phyloP scores from a whole-genome alignment of 352 stramenopile genomes.

The Pythium dissotocum region DNA sequence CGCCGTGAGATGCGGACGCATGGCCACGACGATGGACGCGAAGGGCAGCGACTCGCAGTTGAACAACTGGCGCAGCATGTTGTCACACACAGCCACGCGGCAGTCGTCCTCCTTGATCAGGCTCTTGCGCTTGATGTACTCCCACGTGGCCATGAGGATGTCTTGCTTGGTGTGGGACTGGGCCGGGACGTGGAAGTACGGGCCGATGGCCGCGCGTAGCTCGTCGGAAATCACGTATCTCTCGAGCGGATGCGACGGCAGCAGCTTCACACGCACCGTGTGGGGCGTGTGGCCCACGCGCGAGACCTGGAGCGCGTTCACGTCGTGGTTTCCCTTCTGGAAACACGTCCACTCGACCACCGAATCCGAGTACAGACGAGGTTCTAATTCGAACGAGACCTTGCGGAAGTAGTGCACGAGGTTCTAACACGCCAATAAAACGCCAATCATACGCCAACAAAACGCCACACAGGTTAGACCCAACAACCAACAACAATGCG shows the following conservation, averaged over 20 bases:
- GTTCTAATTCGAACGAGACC: constrained; percentile 67
- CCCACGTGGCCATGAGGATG: constrained; percentile 74
- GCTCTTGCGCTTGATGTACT: constrained; percentile 76
- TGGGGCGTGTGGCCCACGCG: constrained; percentile 50
- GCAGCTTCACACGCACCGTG: constrained; percentile 66
- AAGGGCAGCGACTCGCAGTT: constrained; percentile 74
- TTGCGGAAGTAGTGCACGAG: constrained; percentile 82
- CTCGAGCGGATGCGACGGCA: constrained; percentile 56
- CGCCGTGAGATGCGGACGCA: constrained; percentile 63
- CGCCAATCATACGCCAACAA: constrained; percentile 9
- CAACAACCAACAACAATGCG: background rate
- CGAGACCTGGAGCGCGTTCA: constrained; percentile 59
- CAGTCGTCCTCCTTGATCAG: constrained; percentile 85
- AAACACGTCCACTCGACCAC: constrained; percentile 84
- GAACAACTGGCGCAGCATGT: constrained; percentile 50
- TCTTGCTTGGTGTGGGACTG: constrained; percentile 66
- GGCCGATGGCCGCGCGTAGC: constrained; percentile 39
- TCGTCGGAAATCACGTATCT: constrained; percentile 57
- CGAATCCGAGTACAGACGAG: constrained; percentile 65
- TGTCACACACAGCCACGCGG: constrained; percentile 65
- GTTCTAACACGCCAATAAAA: constrained; percentile 40
- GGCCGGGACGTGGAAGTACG: constrained; percentile 40
- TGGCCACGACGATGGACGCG: constrained; percentile 62
- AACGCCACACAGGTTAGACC: background rate
- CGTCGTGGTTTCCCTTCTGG: constrained; percentile 64